Percentiles rank a stretch among this genome's conserved stretches.
Evolutionary conservation across 1,284 basidiomycete genomes (phyloP).

Genomic region (Tilletia setariae): DNA sequence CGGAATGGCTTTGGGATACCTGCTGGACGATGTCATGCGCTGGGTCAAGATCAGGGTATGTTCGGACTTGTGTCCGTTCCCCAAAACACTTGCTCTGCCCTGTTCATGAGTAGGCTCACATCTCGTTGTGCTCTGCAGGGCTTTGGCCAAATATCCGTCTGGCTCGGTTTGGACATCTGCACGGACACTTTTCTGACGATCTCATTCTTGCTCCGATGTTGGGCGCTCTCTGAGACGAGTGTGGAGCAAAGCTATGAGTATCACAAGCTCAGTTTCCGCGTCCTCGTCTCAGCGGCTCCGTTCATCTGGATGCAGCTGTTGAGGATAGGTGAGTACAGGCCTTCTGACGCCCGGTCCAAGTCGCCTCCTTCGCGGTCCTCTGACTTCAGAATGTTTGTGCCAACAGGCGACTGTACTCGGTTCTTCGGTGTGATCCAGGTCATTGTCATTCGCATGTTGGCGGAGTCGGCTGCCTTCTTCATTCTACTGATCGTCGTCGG

Average conservation of each 20-base stretch:
- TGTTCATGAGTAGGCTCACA: too few relatives aligned
- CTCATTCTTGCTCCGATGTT: slow-evolving; percentile 36
- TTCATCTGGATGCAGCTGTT: slow-evolving; percentile 43
- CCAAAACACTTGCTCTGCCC: too few relatives aligned
- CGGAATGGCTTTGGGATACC: slow-evolving; percentile 40
- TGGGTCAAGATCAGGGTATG: slow-evolving; percentile 38
- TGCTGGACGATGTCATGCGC: slow-evolving; percentile 38
- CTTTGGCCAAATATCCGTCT: slow-evolving; percentile 37
- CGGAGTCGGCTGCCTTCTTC: slow-evolving; percentile 85
- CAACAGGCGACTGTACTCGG: slow-evolving; percentile 55
- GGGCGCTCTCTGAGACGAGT: slow-evolving; percentile 32
- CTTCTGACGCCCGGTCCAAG: too few relatives aligned
- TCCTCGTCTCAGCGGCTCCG: slow-evolving; percentile 45
- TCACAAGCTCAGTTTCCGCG: slow-evolving; percentile 41
- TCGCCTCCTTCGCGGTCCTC: too few relatives aligned
- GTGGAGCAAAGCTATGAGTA: slow-evolving; percentile 23
- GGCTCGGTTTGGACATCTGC: slow-evolving; percentile 40
- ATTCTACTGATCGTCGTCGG: slow-evolving; percentile 72
- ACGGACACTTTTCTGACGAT: slow-evolving; percentile 35
- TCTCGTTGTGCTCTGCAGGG: slow-evolving; percentile 17
- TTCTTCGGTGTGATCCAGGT: slow-evolving; percentile 57
- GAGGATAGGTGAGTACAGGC: not conserved
- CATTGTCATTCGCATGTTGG: slow-evolving; percentile 65
- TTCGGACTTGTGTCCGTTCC: too few relatives aligned
- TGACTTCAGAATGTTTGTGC: too few relatives aligned